Evolutionary conservation across 176 grass and related monocot genomes (phyloP), one percentile per base, ranked within the genome.

Genomic region (Pharus latifolius): DNA sequence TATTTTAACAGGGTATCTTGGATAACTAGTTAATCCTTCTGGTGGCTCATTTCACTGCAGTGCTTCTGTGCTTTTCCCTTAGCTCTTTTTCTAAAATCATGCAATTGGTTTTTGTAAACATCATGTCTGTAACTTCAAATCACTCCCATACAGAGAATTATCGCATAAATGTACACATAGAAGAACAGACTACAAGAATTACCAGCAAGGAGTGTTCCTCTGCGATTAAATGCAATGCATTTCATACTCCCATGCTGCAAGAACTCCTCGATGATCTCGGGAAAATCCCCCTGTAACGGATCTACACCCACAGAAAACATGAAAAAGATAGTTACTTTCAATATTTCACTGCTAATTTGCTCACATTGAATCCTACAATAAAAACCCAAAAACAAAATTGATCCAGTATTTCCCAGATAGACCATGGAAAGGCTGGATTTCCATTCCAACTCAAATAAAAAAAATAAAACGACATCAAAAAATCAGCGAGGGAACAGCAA

Each of bases 171-270:
- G 19, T 49, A 53, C n/a, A 62, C 63, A n/a, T 69, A 31, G 35
- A 48, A 38, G 40, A 70, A 75, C 26, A 56, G 33, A n/a, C 42
- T 56, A 7, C 60, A 20, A 63, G 30, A 88, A 35, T 65, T 84
- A 99, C 90, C 96, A 45, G 96, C 96, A 84, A 99, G 90, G 67
- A 99, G 90, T 56, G 96, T 91, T 77, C 96, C 96, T 17, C 71
- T 78, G 44, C 90, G 84, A 75, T 99, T 94, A 71, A 99, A 99
- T 8, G 96, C 68, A n/a, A 99, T 86, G 45, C 96, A 99, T 88
- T 99, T 99, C 96, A 99, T 99, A 86, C 64, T 99, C 63, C 90
- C 96, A 86, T 95, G 82, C 68, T 95, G 84, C 90, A 99, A 77
- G 78, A 64, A 99, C 82, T 99, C 96, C 76, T 99, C 96, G 17